Evolutionary conservation across 768 basidiomycete species (phyloP).

Genomic region (Guyanaporus albipodus): DNA sequence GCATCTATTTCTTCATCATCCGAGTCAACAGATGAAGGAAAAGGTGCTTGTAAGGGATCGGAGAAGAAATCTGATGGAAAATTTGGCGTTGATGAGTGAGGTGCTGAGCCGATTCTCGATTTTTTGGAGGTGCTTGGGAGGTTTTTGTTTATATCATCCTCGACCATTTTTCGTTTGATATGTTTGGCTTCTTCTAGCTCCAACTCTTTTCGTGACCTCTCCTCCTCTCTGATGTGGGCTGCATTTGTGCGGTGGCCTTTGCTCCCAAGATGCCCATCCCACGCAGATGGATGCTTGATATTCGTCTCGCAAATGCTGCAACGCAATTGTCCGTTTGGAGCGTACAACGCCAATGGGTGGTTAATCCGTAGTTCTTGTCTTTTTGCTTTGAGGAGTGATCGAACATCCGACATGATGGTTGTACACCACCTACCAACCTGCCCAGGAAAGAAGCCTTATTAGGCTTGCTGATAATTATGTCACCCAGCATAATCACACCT

Average conservation of each 20-base stretch:
- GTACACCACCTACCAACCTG: too few relatives aligned
- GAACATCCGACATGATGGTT: slow-evolving; percentile 76
- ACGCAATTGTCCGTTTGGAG: slow-evolving; percentile 58
- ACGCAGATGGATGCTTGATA: slow-evolving; percentile 77
- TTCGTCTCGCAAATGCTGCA: slow-evolving; percentile 59
- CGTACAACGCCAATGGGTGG: slow-evolving; percentile 74
- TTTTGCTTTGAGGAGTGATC: slow-evolving; percentile 80
- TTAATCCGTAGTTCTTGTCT: slow-evolving; percentile 67
- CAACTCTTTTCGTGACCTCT: slow-evolving; percentile 38
- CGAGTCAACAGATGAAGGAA: slow-evolving; percentile 33
- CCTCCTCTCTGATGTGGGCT: slow-evolving; percentile 53
- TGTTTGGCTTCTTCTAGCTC: slow-evolving; percentile 33
- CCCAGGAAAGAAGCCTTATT: too few relatives aligned
- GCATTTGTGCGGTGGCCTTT: slow-evolving; percentile 73
- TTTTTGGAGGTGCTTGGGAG: slow-evolving; percentile 26
- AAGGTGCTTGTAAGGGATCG: slow-evolving; percentile 56
- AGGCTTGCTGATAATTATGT: too few relatives aligned
- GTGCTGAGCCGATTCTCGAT: slow-evolving; percentile 21
- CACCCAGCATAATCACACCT: too few relatives aligned
- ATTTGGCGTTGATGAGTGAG: slow-evolving; percentile 11
- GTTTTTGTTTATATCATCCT: slow-evolving; percentile 26
- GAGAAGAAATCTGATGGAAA: slow-evolving; percentile 80
- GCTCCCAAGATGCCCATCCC: slow-evolving; percentile 83
- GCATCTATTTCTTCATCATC: slow-evolving; percentile 39
- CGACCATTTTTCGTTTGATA: slow-evolving; percentile 33